Evolutionary conservation across 768 basidiomycete genomes (phyloP).

Genomic region (Sporobolomyces phaffii): DNA sequence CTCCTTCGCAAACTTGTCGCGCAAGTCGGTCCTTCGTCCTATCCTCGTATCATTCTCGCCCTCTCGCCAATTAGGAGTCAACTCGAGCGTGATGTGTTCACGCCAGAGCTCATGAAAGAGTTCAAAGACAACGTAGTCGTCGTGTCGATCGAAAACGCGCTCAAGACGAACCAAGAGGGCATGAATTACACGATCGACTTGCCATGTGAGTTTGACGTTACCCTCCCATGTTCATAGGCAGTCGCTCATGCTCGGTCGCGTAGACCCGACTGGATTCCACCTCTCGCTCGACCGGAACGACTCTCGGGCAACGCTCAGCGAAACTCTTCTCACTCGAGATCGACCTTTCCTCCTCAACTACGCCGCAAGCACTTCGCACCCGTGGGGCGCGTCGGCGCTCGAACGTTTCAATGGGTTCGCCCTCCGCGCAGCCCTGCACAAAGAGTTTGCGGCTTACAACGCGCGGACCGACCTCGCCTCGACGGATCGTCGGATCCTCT

Average conservation of each 20-base stretch:
- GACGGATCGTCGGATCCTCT: background rate
- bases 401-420: conserved; percentile 27
- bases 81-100: conserved; percentile 10
- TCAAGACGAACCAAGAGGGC: conserved; percentile 13
- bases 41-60: conserved; percentile 18
- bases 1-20: conserved; percentile 1
- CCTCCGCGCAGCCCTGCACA: conserved; percentile 2
- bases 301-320: background rate
- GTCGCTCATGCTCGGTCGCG: background rate
- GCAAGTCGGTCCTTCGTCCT: background rate
- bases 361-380: conserved; percentile 13
- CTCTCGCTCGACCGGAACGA: conserved; percentile 4
- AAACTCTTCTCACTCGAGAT: background rate
- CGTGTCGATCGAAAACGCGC: conserved; percentile 26
- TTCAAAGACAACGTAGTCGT: conserved; percentile 18
- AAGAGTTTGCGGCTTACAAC: background rate
- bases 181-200: conserved; percentile 25
- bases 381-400: conserved; percentile 12
- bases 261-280: conserved; percentile 24
- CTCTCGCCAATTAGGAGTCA: conserved; percentile 21
- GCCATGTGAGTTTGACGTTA: conserved; percentile 20
- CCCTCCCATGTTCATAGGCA: background rate
- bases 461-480: background rate
- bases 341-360: conserved; percentile 26
- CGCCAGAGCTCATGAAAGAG: conserved; percentile 25